Conservation (phyloP, 1,284 basidiomycete species). For the Ustilago sp. region DNA sequence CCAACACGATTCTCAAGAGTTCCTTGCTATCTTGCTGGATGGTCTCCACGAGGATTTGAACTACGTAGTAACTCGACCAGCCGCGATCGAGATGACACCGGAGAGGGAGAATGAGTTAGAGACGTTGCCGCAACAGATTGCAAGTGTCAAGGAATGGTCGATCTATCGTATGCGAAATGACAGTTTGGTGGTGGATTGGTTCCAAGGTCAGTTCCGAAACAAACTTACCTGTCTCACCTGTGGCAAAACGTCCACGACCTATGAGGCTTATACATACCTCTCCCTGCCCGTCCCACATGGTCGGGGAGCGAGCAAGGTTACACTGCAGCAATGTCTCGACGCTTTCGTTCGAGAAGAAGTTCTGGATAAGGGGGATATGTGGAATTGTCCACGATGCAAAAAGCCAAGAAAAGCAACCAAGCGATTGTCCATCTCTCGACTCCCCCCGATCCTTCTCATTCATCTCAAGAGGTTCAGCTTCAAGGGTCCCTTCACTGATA, state of each 20-base stretch:
- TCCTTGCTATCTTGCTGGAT: conserved; percentile 60
- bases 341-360: conserved; percentile 91
- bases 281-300: conserved; percentile 70
- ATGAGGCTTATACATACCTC: conserved; percentile 75
- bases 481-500: conserved; percentile 92
- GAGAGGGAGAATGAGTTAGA: conserved; percentile 72
- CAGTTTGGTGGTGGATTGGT: conserved; percentile 56
- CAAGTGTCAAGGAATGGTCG: conserved; percentile 55
- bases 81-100: conserved; percentile 62
- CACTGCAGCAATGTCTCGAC: conserved; percentile 85
- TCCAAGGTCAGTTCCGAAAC: conserved; percentile 68
- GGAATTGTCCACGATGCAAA: conserved; percentile 91
- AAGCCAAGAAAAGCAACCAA: conserved; percentile 84
- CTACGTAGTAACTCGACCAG: conserved; percentile 52
- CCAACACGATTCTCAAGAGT: conserved; percentile 63
- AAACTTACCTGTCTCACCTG: conserved; percentile 67
- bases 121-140: conserved; percentile 79
- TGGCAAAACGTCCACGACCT: conserved; percentile 88
- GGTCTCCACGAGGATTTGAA: conserved; percentile 59
- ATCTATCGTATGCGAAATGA: conserved; percentile 67
- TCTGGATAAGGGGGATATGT: conserved; percentile 92
- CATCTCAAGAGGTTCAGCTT: conserved; percentile 96
- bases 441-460: conserved; percentile 91
- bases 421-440: conserved; percentile 84
- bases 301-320: conserved; percentile 76